Evolutionary conservation across 208 protist species (phyloP).

Genomic region (Trypanosoma congolense): DNA sequence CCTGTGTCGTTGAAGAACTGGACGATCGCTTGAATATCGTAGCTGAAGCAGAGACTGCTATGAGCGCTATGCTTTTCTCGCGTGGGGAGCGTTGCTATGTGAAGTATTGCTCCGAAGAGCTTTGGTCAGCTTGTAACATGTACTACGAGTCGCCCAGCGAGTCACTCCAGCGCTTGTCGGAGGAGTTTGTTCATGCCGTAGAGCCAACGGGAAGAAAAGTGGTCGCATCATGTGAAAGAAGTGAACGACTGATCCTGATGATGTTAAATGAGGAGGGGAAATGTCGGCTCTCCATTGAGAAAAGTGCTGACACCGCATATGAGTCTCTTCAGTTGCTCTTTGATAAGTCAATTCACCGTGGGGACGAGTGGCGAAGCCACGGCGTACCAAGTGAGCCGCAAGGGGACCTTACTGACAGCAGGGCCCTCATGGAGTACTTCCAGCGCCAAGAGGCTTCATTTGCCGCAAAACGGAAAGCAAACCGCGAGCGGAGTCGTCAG

Average conservation of each 20-base stretch:
- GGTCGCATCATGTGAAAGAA: constrained; percentile 18
- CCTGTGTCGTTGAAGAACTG: constrained; percentile 43
- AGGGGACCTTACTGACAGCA: constrained; percentile 4
- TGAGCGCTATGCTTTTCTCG: constrained; percentile 24
- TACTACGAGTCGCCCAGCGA: constrained; percentile 25
- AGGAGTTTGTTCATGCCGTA: constrained; percentile 19
- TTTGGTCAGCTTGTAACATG: constrained; percentile 27
- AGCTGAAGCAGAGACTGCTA: constrained; percentile 29
- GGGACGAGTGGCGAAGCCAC: constrained; percentile 21
- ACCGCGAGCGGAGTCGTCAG: constrained; percentile 15
- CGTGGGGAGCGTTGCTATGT: constrained; percentile 18
- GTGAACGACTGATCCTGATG: constrained; percentile 10
- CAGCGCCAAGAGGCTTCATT: constrained; percentile 12
- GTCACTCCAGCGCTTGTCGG: constrained; percentile 12
- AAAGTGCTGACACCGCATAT: constrained; percentile 7
- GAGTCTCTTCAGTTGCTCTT: constrained; percentile 16
- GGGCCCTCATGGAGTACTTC: constrained; percentile 32
- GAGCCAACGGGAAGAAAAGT: constrained; percentile 27
- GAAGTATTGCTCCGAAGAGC: constrained; percentile 23
- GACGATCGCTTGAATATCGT: constrained; percentile 35
- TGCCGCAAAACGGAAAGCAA: background rate
- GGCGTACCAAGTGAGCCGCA: background rate
- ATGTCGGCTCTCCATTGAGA: constrained; percentile 19
- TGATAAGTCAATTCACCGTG: constrained; percentile 24
- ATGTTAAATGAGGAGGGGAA: constrained; percentile 13